Base-by-base conservation (phyloP, 345 rosid genomes). In the Kandelia obovata region DNA sequence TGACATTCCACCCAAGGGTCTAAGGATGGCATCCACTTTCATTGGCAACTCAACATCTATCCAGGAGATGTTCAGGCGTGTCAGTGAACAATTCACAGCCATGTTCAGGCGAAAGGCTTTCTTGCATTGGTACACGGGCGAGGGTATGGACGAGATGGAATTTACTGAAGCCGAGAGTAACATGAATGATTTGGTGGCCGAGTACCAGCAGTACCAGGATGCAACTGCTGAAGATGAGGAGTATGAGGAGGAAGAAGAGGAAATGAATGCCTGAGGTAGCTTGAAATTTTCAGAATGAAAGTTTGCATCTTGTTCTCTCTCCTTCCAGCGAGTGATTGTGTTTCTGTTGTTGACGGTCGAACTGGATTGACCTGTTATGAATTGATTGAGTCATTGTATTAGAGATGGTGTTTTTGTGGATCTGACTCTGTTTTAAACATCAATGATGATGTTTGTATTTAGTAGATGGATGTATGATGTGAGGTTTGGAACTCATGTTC, bases 81-180 rank as follows among this genome's bases (percentile, higher is more conserved):
- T 73, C 2, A 66, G 76, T 4, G 76, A 73, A 30, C 76, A 73
- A 28, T 73, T 73, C 65, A 73, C 76, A 3, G 76, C 71, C 10
- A 73, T 73, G 76, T 73, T 73, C 60, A 66, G 76, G 76, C 76
- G 76, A 34, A 73, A 73, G 53, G 76, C 76, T 52, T 73, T 73
- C 70, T 72, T 72, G 65, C 75, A 72, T 43, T 58, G 75, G 75
- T 72, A 72, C 58, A 72, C 70, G 0, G 75, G 75, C 4, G 75
- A 72, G 59, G 75, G 70, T 17, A 72, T 72, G 75, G 75, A 72
- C 4, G 75, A 72, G 53, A 72, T 72, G 75, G 75, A 72, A 65
- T 72, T 72, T 20, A 65, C 70, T 0, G 75, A 72, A 52, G 70
- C 75, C 0, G 75, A 72, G 60, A 72, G 75, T 26, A 72, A 72